phyloP scores from a whole-genome alignment of 75 land plant species.

The Selaginella moellendorffii region DNA sequence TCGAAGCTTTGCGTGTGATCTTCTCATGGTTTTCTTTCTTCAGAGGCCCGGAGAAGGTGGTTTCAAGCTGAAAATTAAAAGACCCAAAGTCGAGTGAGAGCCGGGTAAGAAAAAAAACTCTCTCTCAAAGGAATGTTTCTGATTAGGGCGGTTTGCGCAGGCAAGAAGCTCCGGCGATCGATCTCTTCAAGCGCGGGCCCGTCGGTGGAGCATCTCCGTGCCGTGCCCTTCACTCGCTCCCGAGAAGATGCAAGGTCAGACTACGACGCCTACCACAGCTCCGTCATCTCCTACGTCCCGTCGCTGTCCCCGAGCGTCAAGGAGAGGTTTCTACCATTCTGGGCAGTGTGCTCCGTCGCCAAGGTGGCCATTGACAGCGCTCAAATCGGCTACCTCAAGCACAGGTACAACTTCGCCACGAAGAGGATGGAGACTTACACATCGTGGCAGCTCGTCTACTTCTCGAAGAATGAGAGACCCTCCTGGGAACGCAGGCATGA shows the following conservation, averaged over 20 bases:
- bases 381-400: constrained; percentile 1
- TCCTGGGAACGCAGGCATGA: background rate
- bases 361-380: background rate
- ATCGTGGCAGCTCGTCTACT: background rate
- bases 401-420: too few species aligned
- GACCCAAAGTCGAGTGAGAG: background rate
- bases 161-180: background rate
- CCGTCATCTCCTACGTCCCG: background rate
- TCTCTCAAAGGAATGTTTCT: background rate
- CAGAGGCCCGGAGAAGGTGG: background rate
- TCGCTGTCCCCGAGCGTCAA: background rate
- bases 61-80: background rate
- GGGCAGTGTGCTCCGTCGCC: background rate
- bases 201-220: background rate
- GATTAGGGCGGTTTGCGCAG: background rate
- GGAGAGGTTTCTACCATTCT: background rate
- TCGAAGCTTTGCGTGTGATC: too few species aligned
- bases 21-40: background rate
- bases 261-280: background rate
- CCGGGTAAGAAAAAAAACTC: background rate
- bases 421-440: background rate
- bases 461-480: background rate
- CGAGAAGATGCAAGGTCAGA: background rate
- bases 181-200: background rate
- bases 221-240: constrained; percentile 2